These are phyloP conservation scores for Aspergillus clavatus DNA, from an alignment of 2,329 filamentous ascomycete genomes.

Conservation along the genomic window DNA sequence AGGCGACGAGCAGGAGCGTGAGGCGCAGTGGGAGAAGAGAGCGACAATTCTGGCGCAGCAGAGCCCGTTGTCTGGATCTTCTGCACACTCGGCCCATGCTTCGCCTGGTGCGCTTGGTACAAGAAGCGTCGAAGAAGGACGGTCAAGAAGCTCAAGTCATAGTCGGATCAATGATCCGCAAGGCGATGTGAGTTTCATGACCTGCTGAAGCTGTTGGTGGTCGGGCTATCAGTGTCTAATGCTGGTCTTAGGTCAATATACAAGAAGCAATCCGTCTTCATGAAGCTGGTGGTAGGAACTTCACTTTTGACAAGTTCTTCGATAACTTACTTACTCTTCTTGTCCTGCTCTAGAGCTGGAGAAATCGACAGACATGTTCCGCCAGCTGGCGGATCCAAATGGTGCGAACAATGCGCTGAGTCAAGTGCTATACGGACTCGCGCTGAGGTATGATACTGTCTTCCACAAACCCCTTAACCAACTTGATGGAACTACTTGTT, in stretches of 20 bases:
- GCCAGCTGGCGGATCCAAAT: constrained; percentile 71
- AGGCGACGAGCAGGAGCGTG: constrained; percentile 50
- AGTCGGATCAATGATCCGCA: constrained; percentile 27
- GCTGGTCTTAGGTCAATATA: constrained; percentile 55
- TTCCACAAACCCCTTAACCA: no score
- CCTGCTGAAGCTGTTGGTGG: not conserved
- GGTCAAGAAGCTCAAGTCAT: constrained; percentile 32
- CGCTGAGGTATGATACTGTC: constrained; percentile 71
- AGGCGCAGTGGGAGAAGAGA: constrained; percentile 85
- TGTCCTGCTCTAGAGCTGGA: constrained; percentile 56
- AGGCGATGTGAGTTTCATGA: constrained; percentile 32
- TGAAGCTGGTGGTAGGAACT: constrained; percentile 62
- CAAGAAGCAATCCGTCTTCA: constrained; percentile 94
- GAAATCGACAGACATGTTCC: constrained; percentile 80
- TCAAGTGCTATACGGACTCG: constrained; percentile 92
- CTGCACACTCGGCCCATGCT: constrained; percentile 29
- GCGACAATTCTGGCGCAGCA: constrained; percentile 78
- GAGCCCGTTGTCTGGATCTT: constrained; percentile 41
- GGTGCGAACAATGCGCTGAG: constrained; percentile 89
- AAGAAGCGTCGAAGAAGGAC: constrained; percentile 5
- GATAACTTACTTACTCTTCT: not conserved
- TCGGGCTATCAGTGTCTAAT: constrained; percentile 3
- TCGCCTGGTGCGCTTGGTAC: constrained; percentile 11
- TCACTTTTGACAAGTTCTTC: not conserved
- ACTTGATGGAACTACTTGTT: not conserved